phyloP scores from a whole-genome alignment of 768 basidiomycete species.

The Cubamyces lactineus region DNA sequence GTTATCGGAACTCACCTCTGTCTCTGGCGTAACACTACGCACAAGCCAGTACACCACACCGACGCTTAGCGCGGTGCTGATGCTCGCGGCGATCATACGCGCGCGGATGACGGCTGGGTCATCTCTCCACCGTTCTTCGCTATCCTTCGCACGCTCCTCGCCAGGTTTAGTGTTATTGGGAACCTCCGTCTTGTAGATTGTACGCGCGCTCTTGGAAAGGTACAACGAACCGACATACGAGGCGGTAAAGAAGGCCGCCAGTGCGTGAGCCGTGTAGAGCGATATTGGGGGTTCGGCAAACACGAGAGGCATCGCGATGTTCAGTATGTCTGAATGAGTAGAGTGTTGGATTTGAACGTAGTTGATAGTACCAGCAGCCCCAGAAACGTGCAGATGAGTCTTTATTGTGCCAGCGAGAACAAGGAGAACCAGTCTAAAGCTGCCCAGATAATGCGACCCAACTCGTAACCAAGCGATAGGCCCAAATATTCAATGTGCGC shows the following conservation, averaged over 20 bases:
- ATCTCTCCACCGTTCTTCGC: constrained; percentile 67
- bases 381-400: background rate
- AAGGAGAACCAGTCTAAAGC: background rate
- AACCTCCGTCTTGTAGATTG: constrained; percentile 48
- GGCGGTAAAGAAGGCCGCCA: constrained; percentile 60
- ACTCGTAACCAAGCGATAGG: too few species aligned
- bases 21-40: constrained; percentile 26
- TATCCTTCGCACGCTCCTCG: constrained; percentile 37
- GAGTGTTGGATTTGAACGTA: background rate
- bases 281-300: constrained; percentile 30
- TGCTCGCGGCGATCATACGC: constrained; percentile 66
- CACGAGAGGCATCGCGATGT: constrained; percentile 19
- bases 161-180: constrained; percentile 25
- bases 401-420: background rate
- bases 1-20: constrained; percentile 21
- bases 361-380: background rate
- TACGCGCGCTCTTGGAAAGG: constrained; percentile 64
- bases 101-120: constrained; percentile 86
- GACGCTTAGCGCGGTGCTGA: constrained; percentile 65
- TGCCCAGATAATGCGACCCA: too few species aligned
- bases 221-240: constrained; percentile 88
- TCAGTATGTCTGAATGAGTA: background rate
- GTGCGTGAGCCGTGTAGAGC: constrained; percentile 46
- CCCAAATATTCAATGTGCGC: background rate
- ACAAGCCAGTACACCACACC: constrained; percentile 51